These are phyloP conservation scores for Cyanidioschyzon merolae DNA, from an alignment of 23 red algal genomes.

Conservation along the genomic window DNA sequence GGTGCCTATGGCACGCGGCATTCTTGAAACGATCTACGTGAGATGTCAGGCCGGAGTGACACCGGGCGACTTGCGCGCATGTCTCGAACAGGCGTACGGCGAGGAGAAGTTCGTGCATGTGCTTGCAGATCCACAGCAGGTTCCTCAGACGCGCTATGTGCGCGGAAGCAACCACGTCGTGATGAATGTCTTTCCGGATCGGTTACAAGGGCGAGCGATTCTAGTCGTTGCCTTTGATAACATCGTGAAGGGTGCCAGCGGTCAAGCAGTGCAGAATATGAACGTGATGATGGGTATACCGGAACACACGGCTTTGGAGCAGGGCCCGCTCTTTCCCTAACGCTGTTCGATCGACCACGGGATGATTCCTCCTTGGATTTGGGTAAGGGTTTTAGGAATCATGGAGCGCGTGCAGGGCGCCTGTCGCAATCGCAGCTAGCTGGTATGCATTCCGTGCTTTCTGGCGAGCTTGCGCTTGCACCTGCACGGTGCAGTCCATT, in stretches of 20 bases:
- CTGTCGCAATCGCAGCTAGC: too few species aligned
- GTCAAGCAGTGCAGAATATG: constrained; percentile 97
- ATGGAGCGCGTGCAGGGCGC: too few species aligned
- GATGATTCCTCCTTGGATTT: too few species aligned
- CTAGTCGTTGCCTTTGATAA: constrained; percentile 79
- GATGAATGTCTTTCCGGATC: constrained; percentile 63
- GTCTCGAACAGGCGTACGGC: constrained; percentile 34
- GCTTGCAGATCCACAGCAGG: constrained; percentile 29
- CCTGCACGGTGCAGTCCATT: too few species aligned
- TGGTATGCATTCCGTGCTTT: too few species aligned
- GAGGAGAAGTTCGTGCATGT: constrained; percentile 88
- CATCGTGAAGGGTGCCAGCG: constrained; percentile 89
- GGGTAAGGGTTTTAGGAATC: too few species aligned
- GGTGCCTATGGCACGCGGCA: constrained; percentile 87
- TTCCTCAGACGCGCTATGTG: constrained; percentile 85
- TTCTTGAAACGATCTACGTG: constrained; percentile 90
- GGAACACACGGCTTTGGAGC: constrained; percentile 58
- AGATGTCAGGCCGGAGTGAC: constrained; percentile 29
- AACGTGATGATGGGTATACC: constrained; percentile 87
- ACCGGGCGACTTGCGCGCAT: constrained; percentile 32
- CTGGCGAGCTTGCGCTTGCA: too few species aligned
- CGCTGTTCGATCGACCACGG: too few species aligned
- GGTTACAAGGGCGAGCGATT: constrained; percentile 57
- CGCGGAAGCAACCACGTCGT: constrained; percentile 79
- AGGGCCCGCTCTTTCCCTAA: constrained; percentile 69